phyloP scores from a whole-genome alignment of 805 yeast species.

The Candida tibetensis region DNA sequence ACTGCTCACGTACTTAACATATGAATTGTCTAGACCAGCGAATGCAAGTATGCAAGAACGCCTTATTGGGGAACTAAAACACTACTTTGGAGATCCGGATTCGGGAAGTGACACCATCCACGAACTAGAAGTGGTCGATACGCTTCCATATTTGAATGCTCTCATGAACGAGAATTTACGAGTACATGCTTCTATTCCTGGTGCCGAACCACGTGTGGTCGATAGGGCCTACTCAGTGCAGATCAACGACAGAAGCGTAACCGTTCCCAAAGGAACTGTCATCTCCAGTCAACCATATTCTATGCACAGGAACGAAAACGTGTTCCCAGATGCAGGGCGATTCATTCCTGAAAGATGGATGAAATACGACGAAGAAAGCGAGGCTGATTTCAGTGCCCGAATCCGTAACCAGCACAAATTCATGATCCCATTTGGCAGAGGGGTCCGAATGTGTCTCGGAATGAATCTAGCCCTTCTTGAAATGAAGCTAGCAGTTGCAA shows the following conservation, averaged over 20 bases:
- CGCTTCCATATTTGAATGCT: conserved; percentile 57
- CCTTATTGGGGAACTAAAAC: conserved; percentile 46
- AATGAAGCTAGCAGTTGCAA: conserved; percentile 56
- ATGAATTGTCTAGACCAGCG: conserved; percentile 54
- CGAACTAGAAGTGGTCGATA: conserved; percentile 42
- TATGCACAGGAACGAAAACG: conserved; percentile 48
- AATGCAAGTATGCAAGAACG: conserved; percentile 44
- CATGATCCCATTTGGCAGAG: conserved; percentile 71
- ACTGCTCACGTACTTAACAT: conserved; percentile 57
- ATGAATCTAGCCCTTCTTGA: conserved; percentile 65
- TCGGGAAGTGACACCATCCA: conserved; percentile 16
- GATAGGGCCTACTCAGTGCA: conserved; percentile 29
- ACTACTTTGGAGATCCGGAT: conserved; percentile 30
- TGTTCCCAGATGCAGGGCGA: conserved; percentile 50
- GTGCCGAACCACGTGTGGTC: conserved; percentile 60
- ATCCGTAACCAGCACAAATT: conserved; percentile 46
- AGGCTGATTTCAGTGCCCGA: conserved; percentile 29
- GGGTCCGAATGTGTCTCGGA: conserved; percentile 73
- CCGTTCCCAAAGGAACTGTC: conserved; percentile 51
- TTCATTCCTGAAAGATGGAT: conserved; percentile 70
- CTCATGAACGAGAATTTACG: conserved; percentile 59
- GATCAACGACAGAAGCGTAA: conserved; percentile 17
- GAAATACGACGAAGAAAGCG: conserved; percentile 30
- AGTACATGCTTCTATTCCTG: conserved; percentile 70
- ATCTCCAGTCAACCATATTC: conserved; percentile 68